Evolutionary conservation across 371 early-diverging fungal genomes (phyloP), one percentile per base, ranked within the genome.

Genomic region (Mucor plumbeus): DNA sequence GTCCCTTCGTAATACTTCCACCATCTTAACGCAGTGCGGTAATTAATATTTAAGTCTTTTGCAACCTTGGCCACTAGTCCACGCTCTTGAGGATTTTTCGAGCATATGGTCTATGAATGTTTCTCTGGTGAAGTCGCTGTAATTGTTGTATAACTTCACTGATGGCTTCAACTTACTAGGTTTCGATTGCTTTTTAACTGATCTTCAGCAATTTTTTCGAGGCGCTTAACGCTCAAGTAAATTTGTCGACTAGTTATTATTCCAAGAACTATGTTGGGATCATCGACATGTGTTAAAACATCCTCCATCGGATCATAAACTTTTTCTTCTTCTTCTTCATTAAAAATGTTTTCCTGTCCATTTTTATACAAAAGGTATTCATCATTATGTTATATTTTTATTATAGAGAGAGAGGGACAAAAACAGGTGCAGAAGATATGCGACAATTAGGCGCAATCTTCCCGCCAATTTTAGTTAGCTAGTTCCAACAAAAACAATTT

Each of bases 61-160:
- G 62, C 68, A 68, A 68, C 68, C 50, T 70, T 70, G 48, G 65
- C 33, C 56, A 70, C 62, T 36, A 64, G 47, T 15, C 62, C 65
- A 65, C 70, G 58, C 36, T 70, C 70, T 65, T 65, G 38, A 64
- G 65, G 61, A 17, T n/a, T 64, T 64, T 36, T 36, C 38, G 34
- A 70, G 26, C 65, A 65, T 70, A 65, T 65, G 62, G 36, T 65
- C 65, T 57, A 65, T 62, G 53, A 63, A 54, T 55, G 63, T 34
- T 57, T 58, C 47, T 58, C 43, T 65, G 59, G 44, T 65, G 31
- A 59, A 58, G 38, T 65, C 58, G 34, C 65, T 65, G 48, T 65
- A 65, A 44, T 58, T 48, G 34, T 59, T 58, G 65, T 65, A 65
- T 64, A 47, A 36, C 47, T 47, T 65, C 15, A 58, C 48, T 65